Evolutionary conservation across 352 stramenopile genomes (phyloP).

Genomic region (Pythium myriotylum): DNA sequence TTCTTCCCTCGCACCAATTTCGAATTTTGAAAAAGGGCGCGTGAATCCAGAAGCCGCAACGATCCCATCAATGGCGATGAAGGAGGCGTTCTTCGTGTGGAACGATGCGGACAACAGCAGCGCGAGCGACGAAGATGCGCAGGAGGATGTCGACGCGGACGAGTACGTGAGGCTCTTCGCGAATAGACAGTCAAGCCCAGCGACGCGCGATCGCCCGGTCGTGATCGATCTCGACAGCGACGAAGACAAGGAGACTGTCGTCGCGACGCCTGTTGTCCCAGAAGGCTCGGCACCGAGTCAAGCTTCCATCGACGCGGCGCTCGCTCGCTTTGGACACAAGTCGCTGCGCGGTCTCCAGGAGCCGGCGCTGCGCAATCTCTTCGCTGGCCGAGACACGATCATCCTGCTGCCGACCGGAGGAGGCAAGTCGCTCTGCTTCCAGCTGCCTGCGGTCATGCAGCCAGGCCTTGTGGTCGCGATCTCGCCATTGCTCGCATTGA

Average conservation of each 20-base stretch:
- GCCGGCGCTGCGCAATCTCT: constrained; percentile 38
- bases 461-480: constrained; percentile 85
- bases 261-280: not conserved
- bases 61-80: not conserved
- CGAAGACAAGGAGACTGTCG: not conserved
- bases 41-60: not conserved
- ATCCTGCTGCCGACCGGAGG: constrained; percentile 95
- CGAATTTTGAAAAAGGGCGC: not conserved
- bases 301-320: constrained; percentile 37
- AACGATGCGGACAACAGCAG: constrained; percentile 7
- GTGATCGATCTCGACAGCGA: constrained; percentile 16
- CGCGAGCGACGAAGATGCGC: constrained; percentile 1
- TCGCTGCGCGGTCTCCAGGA: constrained; percentile 43
- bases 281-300: not conserved
- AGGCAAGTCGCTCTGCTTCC: constrained; percentile 98
- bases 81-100: constrained; percentile 4
- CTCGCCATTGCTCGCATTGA: constrained; percentile 85
- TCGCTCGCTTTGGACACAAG: constrained; percentile 49
- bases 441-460: constrained; percentile 79
- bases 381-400: constrained; percentile 52
- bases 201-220: not conserved
- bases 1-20: not conserved
- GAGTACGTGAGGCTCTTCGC: constrained; percentile 12
- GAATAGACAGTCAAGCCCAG: not conserved
- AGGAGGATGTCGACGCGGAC: not conserved